phyloP scores from a whole-genome alignment of 768 basidiomycete genomes.

The Mrakia hoshinonis region DNA sequence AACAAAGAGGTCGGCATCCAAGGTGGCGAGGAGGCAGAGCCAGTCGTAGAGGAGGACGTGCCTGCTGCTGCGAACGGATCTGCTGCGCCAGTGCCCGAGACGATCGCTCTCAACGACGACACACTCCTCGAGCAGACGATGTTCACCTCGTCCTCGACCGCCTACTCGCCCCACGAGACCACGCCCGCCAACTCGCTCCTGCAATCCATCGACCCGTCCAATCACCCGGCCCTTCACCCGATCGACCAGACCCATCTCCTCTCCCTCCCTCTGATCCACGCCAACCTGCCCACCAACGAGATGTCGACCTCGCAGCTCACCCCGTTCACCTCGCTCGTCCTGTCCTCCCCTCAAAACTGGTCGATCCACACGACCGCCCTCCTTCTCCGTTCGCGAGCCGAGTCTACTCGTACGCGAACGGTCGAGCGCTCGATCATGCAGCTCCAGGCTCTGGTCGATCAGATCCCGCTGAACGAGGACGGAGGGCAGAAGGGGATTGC shows the following conservation, averaged over 20 bases:
- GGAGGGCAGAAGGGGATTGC: conserved; percentile 28
- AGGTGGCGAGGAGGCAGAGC: conserved; percentile 1
- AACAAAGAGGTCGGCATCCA: conserved; percentile 14
- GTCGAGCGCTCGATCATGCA: conserved; percentile 87
- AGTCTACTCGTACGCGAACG: conserved; percentile 77
- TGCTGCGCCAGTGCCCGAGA: conserved; percentile 53
- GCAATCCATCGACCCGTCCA: conserved; percentile 57
- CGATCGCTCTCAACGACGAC: conserved; percentile 82
- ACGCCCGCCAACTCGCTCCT: conserved; percentile 42
- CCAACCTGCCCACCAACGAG: conserved; percentile 14
- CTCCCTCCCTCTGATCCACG: conserved; percentile 65
- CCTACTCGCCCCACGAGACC: conserved; percentile 37
- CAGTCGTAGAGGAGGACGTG: conserved; percentile 9
- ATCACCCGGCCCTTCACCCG: conserved; percentile 79
- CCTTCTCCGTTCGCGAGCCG: conserved; percentile 81
- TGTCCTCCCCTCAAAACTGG: conserved; percentile 88
- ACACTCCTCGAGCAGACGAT: conserved; percentile 88
- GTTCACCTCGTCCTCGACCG: conserved; percentile 50
- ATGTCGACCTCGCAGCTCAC: conserved; percentile 86
- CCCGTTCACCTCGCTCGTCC: conserved; percentile 80
- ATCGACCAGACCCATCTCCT: conserved; percentile 90
- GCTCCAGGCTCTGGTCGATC: conserved; percentile 89
- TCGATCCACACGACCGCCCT: conserved; percentile 93
- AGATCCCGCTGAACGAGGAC: conserved; percentile 46
- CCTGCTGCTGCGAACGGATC: neutral